Percentiles rank a stretch among this genome's conserved stretches.
Evolutionary conservation across 768 basidiomycete genomes (phyloP).

Genomic region (Termitomyces sp.): DNA sequence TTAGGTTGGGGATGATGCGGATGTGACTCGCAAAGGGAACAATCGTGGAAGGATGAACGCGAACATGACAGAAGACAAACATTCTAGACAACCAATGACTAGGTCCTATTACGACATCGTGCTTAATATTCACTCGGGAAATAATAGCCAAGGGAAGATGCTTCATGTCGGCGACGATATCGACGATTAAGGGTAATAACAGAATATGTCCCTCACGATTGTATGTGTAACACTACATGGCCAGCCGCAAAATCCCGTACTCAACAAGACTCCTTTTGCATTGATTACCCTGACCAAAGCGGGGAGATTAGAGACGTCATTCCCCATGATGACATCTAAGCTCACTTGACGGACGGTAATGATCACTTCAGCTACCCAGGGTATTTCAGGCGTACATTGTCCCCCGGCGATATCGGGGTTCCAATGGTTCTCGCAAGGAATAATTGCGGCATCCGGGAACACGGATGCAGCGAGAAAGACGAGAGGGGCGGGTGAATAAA

Average conservation of each 20-base stretch:
- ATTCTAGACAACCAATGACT: not conserved
- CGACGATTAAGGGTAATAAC: not conserved
- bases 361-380: not conserved
- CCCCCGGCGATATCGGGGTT: slow-evolving; percentile 17
- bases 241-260: not conserved
- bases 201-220: too few relatives aligned
- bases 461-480: slow-evolving; percentile 19
- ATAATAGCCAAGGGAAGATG: too few relatives aligned
- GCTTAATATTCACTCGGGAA: not conserved
- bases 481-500: slow-evolving; percentile 15
- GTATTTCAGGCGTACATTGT: slow-evolving; percentile 15
- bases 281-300: not conserved
- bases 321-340: not conserved
- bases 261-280: slow-evolving; percentile 1
- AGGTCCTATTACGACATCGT: not conserved
- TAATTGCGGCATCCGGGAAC: slow-evolving; percentile 21
- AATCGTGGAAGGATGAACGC: not conserved
- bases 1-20: too few relatives aligned
- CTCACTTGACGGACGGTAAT: slow-evolving; percentile 2
- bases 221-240: too few relatives aligned
- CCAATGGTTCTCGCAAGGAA: slow-evolving; percentile 20
- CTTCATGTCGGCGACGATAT: not conserved
- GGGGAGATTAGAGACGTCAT: not conserved
- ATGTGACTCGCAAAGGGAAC: not conserved
- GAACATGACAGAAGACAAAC: not conserved